A percentile compares a stretch with the other conserved stretches of the same genome.
Conservation (phyloP, 768 basidiomycete genomes). For the Kwoniella dendrophila region DNA sequence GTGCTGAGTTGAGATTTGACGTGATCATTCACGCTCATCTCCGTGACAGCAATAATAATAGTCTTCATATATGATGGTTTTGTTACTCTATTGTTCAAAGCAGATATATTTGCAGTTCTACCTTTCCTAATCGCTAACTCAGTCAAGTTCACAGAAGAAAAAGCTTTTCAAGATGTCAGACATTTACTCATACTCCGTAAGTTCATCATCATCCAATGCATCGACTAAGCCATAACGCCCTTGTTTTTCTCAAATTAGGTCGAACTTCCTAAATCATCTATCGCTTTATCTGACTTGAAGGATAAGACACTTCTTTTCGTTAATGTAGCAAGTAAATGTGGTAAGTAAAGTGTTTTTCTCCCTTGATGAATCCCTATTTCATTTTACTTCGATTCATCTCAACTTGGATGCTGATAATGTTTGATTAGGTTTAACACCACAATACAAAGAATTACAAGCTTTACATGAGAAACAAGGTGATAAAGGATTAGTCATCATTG, state of each 20-base stretch:
- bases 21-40: background rate
- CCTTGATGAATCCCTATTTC: background rate
- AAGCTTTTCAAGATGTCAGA: conserved; percentile 38
- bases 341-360: conserved; percentile 29
- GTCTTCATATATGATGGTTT: background rate
- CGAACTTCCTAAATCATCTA: conserved; percentile 41
- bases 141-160: background rate
- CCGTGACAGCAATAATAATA: background rate
- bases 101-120: background rate
- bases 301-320: conserved; percentile 54
- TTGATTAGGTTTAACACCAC: conserved; percentile 49
- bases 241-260: conserved; percentile 31
- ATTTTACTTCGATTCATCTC: background rate
- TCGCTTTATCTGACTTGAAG: conserved; percentile 46
- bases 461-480: conserved; percentile 52
- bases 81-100: background rate
- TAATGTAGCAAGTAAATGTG: conserved; percentile 55
- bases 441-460: conserved; percentile 55
- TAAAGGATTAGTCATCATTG: conserved; percentile 52
- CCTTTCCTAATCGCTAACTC: background rate
- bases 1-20: background rate
- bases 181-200: conserved; percentile 47
- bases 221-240: background rate
- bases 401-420: conserved; percentile 1
- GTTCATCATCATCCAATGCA: background rate